These are phyloP conservation scores for Rheum nobile DNA, from an alignment of 148 eudicot genomes.

Conservation along the genomic window DNA sequence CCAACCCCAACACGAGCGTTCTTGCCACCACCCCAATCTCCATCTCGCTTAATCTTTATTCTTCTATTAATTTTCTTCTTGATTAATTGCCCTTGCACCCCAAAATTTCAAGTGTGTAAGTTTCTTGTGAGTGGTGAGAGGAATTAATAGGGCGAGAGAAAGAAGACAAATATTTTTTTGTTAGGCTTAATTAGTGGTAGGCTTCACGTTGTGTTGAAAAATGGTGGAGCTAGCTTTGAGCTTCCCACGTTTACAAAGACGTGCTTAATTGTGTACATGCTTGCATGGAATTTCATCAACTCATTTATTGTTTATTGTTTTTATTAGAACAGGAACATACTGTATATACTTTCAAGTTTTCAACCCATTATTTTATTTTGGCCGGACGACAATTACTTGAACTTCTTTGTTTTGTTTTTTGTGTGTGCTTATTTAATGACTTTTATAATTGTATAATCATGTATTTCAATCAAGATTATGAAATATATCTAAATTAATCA, in stretches of 20 bases:
- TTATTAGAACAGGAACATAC: background rate
- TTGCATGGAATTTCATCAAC: background rate
- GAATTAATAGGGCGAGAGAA: background rate
- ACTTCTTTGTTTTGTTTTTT: background rate
- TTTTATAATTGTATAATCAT: background rate
- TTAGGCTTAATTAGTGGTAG: background rate
- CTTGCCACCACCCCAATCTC: background rate
- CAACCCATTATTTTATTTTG: background rate
- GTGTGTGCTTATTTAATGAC: background rate
- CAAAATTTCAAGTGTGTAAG: background rate
- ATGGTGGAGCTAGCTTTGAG: background rate
- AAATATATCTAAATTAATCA: background rate
- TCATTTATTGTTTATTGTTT: background rate
- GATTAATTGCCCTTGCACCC: background rate
- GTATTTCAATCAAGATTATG: background rate
- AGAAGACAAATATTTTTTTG: background rate
- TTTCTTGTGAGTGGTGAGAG: background rate
- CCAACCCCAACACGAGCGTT: background rate
- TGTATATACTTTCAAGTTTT: background rate
- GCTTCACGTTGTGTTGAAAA: conserved; percentile 1
- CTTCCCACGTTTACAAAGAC: conserved; percentile 4
- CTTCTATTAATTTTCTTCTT: background rate
- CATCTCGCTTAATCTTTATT: no score
- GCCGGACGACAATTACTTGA: background rate
- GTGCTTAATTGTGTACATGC: background rate